These are phyloP conservation scores for Galium porrigens DNA, from an alignment of 305 asterid genomes.

Conservation along the genomic window DNA sequence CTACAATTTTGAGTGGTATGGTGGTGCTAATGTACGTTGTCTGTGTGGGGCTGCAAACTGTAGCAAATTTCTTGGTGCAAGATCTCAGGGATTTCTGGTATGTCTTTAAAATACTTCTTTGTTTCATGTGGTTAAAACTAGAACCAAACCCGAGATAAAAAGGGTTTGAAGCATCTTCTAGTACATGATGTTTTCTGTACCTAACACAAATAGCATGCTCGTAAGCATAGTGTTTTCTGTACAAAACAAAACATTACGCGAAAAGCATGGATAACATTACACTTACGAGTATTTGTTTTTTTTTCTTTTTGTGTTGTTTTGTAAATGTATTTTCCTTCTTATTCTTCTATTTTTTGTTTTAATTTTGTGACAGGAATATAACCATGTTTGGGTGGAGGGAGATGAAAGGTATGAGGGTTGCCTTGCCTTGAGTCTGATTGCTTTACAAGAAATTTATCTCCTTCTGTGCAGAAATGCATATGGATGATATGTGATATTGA, in stretches of 20 bases:
- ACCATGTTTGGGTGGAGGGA: conserved; percentile 93
- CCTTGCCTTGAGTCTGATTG: not conserved
- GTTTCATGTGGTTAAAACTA: not conserved
- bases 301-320: not conserved
- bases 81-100: conserved; percentile 94
- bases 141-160: not conserved
- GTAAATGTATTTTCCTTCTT: not conserved
- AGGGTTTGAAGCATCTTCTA: conserved; percentile 1
- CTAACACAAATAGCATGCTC: no score
- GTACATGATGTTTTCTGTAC: not conserved
- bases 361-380: conserved; percentile 43
- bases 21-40: conserved; percentile 81
- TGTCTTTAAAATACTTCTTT: conserved; percentile 8
- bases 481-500: not conserved
- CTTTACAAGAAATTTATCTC: not conserved
- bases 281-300: not conserved
- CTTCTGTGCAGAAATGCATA: not conserved
- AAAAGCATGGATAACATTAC: no score
- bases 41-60: conserved; percentile 84
- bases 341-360: conserved; percentile 7
- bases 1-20: conserved; percentile 90
- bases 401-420: conserved; percentile 44
- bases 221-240: no score
- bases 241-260: no score
- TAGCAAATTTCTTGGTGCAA: conserved; percentile 83